Percentiles rank a stretch among this genome's conserved stretches.
Conservation (phyloP, 2,329 filamentous ascomycete species). For the Curvularia lunata region DNA sequence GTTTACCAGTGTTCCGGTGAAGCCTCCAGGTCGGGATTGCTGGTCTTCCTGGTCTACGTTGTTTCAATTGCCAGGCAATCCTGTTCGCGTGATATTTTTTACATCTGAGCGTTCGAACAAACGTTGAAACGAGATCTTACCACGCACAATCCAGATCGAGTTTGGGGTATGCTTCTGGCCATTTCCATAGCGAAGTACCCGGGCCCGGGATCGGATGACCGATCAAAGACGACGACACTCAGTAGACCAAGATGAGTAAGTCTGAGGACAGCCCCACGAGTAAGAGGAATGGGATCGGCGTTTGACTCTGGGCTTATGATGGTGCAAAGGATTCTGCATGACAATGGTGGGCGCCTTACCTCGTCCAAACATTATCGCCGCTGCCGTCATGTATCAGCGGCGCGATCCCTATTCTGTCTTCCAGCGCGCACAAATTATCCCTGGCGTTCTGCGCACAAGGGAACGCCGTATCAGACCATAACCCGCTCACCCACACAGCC, state of each 20-base stretch:
- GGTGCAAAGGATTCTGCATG: slow-evolving; percentile 11
- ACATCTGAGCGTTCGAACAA: not conserved
- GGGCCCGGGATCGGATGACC: not conserved
- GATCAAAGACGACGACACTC: not conserved
- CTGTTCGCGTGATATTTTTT: not conserved
- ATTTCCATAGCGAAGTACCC: not conserved
- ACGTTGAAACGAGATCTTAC: slow-evolving; percentile 3
- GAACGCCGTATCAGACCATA: slow-evolving; percentile 8
- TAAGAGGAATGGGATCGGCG: slow-evolving; percentile 3
- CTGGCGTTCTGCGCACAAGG: slow-evolving; percentile 1
- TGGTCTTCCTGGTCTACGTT: slow-evolving; percentile 2
- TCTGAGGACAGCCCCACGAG: slow-evolving; percentile 1
- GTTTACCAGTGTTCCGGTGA: slow-evolving; percentile 10
- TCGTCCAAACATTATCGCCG: slow-evolving; percentile 10
- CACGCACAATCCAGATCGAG: not conserved
- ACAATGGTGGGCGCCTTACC: slow-evolving; percentile 6
- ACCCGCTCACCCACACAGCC: slow-evolving; percentile 5
- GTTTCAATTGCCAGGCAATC: not conserved
- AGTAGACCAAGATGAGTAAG: slow-evolving; percentile 2
- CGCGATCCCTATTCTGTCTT: not conserved
- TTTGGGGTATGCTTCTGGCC: not conserved
- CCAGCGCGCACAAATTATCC: not conserved
- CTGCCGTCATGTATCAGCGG: slow-evolving; percentile 8
- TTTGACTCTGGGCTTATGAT: slow-evolving; percentile 6
- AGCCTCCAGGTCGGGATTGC: not conserved